Evolutionary conservation across 495 filamentous ascomycete species (phyloP).

Genomic region (Aspergillus heteromorphus): DNA sequence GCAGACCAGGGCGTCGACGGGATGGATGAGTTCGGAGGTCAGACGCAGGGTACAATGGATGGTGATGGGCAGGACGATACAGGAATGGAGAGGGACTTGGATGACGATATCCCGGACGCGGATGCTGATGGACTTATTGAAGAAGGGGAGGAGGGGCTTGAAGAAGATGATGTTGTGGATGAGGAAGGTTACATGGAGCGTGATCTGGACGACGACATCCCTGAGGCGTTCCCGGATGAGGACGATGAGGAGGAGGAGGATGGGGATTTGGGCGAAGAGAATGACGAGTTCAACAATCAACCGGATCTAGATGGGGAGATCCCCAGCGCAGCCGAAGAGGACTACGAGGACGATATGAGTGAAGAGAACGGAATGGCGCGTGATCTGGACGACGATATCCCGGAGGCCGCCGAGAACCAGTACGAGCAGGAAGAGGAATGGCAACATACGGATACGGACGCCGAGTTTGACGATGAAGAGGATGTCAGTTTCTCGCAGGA

Average conservation of each 20-base stretch:
- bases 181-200: constrained; percentile 41
- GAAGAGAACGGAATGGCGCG: constrained; percentile 23
- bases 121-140: constrained; percentile 37
- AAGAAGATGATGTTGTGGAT: constrained; percentile 33
- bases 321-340: constrained; percentile 26
- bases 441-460: constrained; percentile 79
- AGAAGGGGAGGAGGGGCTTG: constrained; percentile 38
- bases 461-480: constrained; percentile 50
- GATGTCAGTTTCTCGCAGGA: constrained; percentile 25
- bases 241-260: constrained; percentile 38
- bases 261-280: constrained; percentile 23
- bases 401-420: constrained; percentile 32
- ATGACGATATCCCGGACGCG: constrained; percentile 15
- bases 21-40: constrained; percentile 18
- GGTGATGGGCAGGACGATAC: constrained; percentile 28
- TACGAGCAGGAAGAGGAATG: constrained; percentile 38
- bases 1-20: constrained; percentile 36
- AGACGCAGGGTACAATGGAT: constrained; percentile 10
- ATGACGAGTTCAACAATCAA: constrained; percentile 36
- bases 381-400: constrained; percentile 41
- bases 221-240: constrained; percentile 43
- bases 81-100: constrained; percentile 34
- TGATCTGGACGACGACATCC: constrained; percentile 49
- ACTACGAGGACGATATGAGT: constrained; percentile 26
- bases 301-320: constrained; percentile 42